Percentiles rank a stretch among this genome's conserved stretches.
These are phyloP conservation scores for Evernia prunastri DNA, from an alignment of 495 filamentous ascomycete species.

Conservation along the genomic window DNA sequence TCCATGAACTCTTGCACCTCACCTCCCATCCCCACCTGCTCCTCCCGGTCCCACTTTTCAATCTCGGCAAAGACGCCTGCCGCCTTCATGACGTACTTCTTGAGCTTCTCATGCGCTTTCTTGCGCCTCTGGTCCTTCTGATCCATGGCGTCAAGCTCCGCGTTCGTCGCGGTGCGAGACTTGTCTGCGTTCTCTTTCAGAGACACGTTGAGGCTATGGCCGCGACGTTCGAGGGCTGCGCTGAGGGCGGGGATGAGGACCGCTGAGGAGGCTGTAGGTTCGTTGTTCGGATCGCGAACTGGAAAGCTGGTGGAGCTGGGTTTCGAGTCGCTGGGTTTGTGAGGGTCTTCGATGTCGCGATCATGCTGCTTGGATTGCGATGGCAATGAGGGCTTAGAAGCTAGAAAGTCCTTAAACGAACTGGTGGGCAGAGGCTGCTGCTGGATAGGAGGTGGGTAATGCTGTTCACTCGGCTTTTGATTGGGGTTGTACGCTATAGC, in stretches of 20 bases:
- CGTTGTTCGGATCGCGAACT: conserved; percentile 21
- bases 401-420: conserved; percentile 17
- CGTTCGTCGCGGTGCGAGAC: conserved; percentile 11
- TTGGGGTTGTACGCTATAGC: conserved; percentile 30
- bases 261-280: conserved; percentile 61
- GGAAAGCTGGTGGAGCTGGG: conserved; percentile 19
- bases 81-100: conserved; percentile 67
- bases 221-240: conserved; percentile 75
- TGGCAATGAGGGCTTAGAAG: conserved; percentile 31
- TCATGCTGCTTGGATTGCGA: conserved; percentile 24
- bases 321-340: conserved; percentile 10
- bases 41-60: conserved; percentile 73
- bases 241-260: conserved; percentile 89
- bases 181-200: conserved; percentile 9
- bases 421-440: conserved; percentile 25
- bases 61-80: conserved; percentile 76
- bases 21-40: conserved; percentile 84
- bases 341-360: conserved; percentile 22
- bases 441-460: conserved; percentile 12
- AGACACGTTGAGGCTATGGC: conserved; percentile 27
- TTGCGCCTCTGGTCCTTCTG: conserved; percentile 48
- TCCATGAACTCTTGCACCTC: conserved; percentile 83
- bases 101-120: conserved; percentile 74
- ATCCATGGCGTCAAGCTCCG: conserved; percentile 7
- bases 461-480: conserved; percentile 17